These are phyloP conservation scores for Stereocaulon alpinum DNA, from an alignment of 495 filamentous ascomycete species.

Conservation along the genomic window DNA sequence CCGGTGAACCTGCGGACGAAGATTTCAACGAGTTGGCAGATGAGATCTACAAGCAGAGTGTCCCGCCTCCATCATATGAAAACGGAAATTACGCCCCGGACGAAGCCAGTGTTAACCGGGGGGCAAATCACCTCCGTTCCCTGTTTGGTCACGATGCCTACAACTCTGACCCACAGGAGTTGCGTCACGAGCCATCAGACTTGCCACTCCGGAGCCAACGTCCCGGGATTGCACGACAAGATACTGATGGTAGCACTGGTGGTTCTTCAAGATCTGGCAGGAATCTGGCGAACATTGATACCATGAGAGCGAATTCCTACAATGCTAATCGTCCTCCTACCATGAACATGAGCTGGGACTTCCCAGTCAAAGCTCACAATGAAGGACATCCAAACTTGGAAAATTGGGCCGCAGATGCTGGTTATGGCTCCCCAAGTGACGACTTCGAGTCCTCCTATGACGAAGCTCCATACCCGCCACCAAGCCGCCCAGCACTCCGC, in stretches of 20 bases:
- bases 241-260: slow-evolving; percentile 13
- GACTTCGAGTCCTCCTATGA: slow-evolving; percentile 2
- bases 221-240: slow-evolving; percentile 37
- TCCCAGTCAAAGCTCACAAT: slow-evolving; percentile 1
- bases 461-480: neutral
- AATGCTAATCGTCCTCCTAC: slow-evolving; percentile 5
- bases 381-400: neutral
- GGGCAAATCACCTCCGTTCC: slow-evolving; percentile 37
- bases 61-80: slow-evolving; percentile 6
- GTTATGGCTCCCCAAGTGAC: slow-evolving; percentile 16
- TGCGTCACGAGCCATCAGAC: slow-evolving; percentile 31
- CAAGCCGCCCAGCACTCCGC: neutral
- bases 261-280: slow-evolving; percentile 34
- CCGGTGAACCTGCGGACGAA: slow-evolving; percentile 9
- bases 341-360: slow-evolving; percentile 3
- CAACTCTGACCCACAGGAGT: slow-evolving; percentile 11
- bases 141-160: slow-evolving; percentile 35
- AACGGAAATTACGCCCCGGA: slow-evolving; percentile 23
- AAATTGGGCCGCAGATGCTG: slow-evolving; percentile 23
- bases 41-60: neutral
- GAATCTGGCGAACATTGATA: slow-evolving; percentile 38
- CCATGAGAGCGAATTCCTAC: slow-evolving; percentile 36
- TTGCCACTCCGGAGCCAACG: slow-evolving; percentile 39
- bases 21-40: slow-evolving; percentile 3
- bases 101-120: slow-evolving; percentile 39